Conservation (phyloP, 2,329 filamentous ascomycete species). For the Elsinoe fawcettii region DNA sequence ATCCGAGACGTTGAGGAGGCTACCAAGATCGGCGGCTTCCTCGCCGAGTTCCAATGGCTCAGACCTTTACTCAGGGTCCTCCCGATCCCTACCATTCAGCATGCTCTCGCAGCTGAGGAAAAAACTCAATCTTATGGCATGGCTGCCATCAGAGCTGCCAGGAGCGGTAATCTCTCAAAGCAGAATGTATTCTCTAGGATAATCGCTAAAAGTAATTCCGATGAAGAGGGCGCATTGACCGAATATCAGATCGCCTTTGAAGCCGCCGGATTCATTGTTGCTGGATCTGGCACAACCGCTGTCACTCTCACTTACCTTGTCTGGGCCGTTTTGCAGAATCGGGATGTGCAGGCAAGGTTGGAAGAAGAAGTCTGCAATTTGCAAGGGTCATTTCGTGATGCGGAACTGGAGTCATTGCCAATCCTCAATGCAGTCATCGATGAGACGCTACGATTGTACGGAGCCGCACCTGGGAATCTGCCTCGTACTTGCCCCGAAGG, state of each 20-base stretch:
- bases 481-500: slow-evolving; percentile 30
- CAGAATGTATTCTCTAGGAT: slow-evolving; percentile 19
- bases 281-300: slow-evolving; percentile 23
- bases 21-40: slow-evolving; percentile 23
- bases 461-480: slow-evolving; percentile 30
- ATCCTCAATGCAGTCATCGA: slow-evolving; percentile 32
- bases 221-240: slow-evolving; percentile 18
- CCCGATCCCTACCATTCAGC: slow-evolving; percentile 17
- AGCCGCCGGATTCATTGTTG: slow-evolving; percentile 23
- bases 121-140: slow-evolving; percentile 19
- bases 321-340: slow-evolving; percentile 17
- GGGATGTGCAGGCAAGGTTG: slow-evolving; percentile 14
- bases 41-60: slow-evolving; percentile 24
- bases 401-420: slow-evolving; percentile 25
- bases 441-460: slow-evolving; percentile 34
- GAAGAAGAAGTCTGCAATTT: slow-evolving; percentile 19
- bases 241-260: slow-evolving; percentile 24
- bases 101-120: slow-evolving; percentile 18
- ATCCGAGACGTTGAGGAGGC: slow-evolving; percentile 25
- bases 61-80: slow-evolving; percentile 17
- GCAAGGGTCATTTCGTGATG: slow-evolving; percentile 17
- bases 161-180: slow-evolving; percentile 13
- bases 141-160: slow-evolving; percentile 17
- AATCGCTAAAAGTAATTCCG: slow-evolving; percentile 19
- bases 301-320: slow-evolving; percentile 20